phyloP scores from a whole-genome alignment of 1,284 basidiomycete genomes.

The Takashimella koratensis region DNA sequence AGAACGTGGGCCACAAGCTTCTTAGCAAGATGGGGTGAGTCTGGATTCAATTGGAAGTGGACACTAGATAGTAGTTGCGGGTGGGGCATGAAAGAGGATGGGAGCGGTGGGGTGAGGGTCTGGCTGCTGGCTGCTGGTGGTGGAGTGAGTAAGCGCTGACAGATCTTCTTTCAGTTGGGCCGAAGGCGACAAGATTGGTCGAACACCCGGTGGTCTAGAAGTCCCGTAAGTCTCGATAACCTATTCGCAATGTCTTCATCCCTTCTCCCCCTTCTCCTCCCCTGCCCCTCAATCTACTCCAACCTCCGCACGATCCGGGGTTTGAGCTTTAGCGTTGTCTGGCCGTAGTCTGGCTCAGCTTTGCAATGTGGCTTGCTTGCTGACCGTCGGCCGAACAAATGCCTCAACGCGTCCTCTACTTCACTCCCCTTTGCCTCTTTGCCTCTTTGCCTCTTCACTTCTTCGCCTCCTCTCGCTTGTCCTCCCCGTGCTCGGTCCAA shows the following conservation, averaged over 20 bases:
- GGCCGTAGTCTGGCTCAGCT: no score
- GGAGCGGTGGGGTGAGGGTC: neutral
- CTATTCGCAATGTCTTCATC: no score
- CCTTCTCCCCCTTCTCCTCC: no score
- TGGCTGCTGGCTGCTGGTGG: no score
- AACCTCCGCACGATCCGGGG: no score
- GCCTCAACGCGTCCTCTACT: neutral
- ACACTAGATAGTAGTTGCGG: neutral
- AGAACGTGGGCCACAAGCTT: conserved; percentile 49
- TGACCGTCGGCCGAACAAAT: no score
- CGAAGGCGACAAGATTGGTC: conserved; percentile 46
- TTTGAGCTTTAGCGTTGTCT: no score
- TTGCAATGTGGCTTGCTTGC: no score
- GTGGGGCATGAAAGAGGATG: no score
- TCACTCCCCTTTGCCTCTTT: neutral
- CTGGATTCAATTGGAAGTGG: neutral
- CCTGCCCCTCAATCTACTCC: no score
- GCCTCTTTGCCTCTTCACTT: neutral
- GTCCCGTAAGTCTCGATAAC: conserved; percentile 45
- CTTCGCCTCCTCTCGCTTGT: neutral
- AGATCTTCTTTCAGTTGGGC: conserved; percentile 33
- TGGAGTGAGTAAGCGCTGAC: no score
- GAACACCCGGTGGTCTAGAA: conserved; percentile 42
- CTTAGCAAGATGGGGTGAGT: conserved; percentile 48
- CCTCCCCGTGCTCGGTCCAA: neutral